Conservation (phyloP, 306 rosid species). For the Alnus glutinosa region DNA sequence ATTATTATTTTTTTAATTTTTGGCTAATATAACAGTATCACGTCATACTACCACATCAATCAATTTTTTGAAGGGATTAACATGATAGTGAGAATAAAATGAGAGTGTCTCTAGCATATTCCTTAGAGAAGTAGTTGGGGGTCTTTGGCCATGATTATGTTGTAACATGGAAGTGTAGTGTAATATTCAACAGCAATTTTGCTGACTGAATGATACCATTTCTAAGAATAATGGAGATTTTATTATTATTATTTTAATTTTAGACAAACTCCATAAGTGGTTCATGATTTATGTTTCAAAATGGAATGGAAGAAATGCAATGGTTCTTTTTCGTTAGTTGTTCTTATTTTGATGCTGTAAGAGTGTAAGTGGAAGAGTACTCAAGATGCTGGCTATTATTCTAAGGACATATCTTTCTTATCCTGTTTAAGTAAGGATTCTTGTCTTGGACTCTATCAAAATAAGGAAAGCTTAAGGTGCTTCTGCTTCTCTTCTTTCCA, state of each 20-base stretch:
- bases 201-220: background rate
- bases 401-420: background rate
- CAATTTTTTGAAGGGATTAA: too few relatives aligned
- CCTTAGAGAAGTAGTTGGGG: background rate
- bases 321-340: background rate
- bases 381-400: background rate
- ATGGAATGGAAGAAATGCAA: background rate
- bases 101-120: too few relatives aligned
- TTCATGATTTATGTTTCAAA: background rate
- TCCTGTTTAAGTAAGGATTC: background rate
- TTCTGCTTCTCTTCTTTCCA: background rate
- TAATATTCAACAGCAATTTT: background rate
- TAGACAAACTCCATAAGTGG: background rate
- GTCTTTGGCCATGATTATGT: background rate
- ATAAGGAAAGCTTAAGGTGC: background rate
- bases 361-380: constrained; percentile 1
- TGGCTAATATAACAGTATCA: too few relatives aligned
- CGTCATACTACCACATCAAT: too few relatives aligned
- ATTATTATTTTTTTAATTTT: too few relatives aligned
- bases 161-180: background rate
- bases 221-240: background rate
- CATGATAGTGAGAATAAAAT: too few relatives aligned
- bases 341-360: background rate
- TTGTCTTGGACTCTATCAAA: background rate
- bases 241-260: background rate